A percentile compares a stretch with the other conserved stretches of the same genome.
These are phyloP conservation scores for Musa beccarii DNA, from an alignment of 176 grass and related monocot species.

Conservation along the genomic window DNA sequence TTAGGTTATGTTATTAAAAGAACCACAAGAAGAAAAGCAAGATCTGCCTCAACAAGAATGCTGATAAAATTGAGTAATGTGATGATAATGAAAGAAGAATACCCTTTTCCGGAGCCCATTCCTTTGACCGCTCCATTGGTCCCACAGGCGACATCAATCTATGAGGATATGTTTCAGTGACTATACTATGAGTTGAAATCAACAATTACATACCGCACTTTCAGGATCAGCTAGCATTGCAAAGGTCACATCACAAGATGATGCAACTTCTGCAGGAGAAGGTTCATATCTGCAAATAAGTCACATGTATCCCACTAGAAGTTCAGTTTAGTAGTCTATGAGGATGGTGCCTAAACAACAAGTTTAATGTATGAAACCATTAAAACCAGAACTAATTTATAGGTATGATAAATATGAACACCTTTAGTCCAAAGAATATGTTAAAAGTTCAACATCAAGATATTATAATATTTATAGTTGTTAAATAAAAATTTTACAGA, in stretches of 20 bases:
- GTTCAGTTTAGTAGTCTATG: background rate
- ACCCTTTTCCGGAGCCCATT: constrained; percentile 71
- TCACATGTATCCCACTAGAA: too few relatives aligned
- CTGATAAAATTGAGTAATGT: background rate
- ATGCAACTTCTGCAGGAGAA: constrained; percentile 57
- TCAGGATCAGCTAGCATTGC: constrained; percentile 78
- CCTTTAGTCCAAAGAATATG: background rate
- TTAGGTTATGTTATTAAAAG: background rate
- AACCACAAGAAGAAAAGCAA: background rate
- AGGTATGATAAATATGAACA: background rate
- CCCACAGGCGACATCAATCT: constrained; percentile 64
- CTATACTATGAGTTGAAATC: constrained; percentile 16
- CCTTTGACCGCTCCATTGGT: constrained; percentile 52
- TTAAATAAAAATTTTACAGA: too few relatives aligned
- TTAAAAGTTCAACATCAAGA: too few relatives aligned
- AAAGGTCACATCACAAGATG: constrained; percentile 73
- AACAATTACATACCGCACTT: constrained; percentile 40
- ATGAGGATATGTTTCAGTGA: constrained; percentile 19
- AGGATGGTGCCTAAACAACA: too few relatives aligned
- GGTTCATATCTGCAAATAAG: constrained; percentile 41
- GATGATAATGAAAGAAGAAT: constrained; percentile 1
- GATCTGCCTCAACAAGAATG: background rate
- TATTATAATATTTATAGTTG: too few relatives aligned
- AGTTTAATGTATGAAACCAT: too few relatives aligned
- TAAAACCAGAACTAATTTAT: too few relatives aligned